These are phyloP conservation scores for Parachaetomium inaequale DNA, from an alignment of 495 filamentous ascomycete genomes.

Conservation along the genomic window DNA sequence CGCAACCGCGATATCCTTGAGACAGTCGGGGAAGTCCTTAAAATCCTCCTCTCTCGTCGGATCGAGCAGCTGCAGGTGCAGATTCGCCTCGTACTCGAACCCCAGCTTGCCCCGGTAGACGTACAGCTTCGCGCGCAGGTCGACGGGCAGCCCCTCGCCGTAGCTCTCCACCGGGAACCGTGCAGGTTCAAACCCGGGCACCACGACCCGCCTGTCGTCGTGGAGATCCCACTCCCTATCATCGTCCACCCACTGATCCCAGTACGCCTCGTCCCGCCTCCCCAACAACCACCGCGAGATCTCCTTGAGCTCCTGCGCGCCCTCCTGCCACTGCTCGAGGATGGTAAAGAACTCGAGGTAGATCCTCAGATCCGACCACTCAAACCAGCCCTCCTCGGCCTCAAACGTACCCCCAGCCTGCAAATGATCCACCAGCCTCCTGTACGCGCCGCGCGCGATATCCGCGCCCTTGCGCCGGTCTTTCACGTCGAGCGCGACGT, in stretches of 20 bases:
- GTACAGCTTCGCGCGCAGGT: slow-evolving; percentile 82
- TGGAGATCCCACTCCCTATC: slow-evolving; percentile 89
- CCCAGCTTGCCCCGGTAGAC: slow-evolving; percentile 70
- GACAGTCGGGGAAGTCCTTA: slow-evolving; percentile 68
- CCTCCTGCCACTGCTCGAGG: slow-evolving; percentile 56
- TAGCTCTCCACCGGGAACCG: slow-evolving; percentile 62
- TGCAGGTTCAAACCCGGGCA: slow-evolving; percentile 48
- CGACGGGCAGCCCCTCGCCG: slow-evolving; percentile 71
- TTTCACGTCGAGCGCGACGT: slow-evolving; percentile 58
- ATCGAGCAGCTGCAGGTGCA: slow-evolving; percentile 53
- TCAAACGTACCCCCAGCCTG: slow-evolving; percentile 38
- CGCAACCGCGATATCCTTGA: slow-evolving; percentile 65
- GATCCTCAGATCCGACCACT: slow-evolving; percentile 80
- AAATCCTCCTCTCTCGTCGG: slow-evolving; percentile 53
- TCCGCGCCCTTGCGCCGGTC: slow-evolving; percentile 43
- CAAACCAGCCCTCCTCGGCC: slow-evolving; percentile 52
- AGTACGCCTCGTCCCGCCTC: slow-evolving; percentile 67
- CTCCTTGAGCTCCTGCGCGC: slow-evolving; percentile 62
- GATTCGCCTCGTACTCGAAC: slow-evolving; percentile 68
- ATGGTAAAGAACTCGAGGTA: slow-evolving; percentile 76
- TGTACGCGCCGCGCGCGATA: slow-evolving; percentile 59
- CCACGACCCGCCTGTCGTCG: slow-evolving; percentile 61
- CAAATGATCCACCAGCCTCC: slow-evolving; percentile 54
- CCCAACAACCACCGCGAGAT: slow-evolving; percentile 80
- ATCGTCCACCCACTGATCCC: slow-evolving; percentile 72